Evolutionary conservation across 306 rosid species (phyloP).

Genomic region (Arachis hypogaea): DNA sequence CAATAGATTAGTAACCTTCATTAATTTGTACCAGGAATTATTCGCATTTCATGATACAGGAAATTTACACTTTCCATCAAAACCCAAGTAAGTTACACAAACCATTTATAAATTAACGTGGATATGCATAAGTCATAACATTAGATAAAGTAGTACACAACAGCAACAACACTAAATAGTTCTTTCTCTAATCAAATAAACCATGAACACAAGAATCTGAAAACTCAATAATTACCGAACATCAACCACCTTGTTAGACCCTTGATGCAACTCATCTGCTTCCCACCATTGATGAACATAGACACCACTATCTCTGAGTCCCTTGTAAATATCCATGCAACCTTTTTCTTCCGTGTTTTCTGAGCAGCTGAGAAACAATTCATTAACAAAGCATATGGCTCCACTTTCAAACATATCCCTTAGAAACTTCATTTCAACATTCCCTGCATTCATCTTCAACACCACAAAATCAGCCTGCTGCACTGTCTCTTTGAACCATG

Average conservation of each 20-base stretch:
- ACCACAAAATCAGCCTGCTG: constrained; percentile 72
- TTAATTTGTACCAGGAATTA: too few relatives aligned
- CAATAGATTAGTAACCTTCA: too few relatives aligned
- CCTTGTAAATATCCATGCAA: constrained; percentile 70
- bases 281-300: constrained; percentile 94
- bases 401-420: constrained; percentile 67
- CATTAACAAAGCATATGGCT: constrained; percentile 76
- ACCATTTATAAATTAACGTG: too few relatives aligned
- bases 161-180: constrained; percentile 2
- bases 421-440: constrained; percentile 68
- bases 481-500: constrained; percentile 87
- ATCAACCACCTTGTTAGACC: constrained; percentile 1
- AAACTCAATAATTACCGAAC: constrained; percentile 26
- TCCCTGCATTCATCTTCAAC: constrained; percentile 81
- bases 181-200: constrained; percentile 2
- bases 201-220: not conserved
- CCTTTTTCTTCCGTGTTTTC: constrained; percentile 42
- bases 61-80: too few relatives aligned
- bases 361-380: constrained; percentile 75
- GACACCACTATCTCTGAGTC: constrained; percentile 74
- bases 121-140: too few relatives aligned
- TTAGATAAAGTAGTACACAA: not conserved
- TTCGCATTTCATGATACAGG: too few relatives aligned
- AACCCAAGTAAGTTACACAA: too few relatives aligned
- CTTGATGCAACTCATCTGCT: constrained; percentile 28